These are phyloP conservation scores for Plasmodium billcollinsi DNA, from an alignment of 169 alveolate genomes.

Conservation along the genomic window DNA sequence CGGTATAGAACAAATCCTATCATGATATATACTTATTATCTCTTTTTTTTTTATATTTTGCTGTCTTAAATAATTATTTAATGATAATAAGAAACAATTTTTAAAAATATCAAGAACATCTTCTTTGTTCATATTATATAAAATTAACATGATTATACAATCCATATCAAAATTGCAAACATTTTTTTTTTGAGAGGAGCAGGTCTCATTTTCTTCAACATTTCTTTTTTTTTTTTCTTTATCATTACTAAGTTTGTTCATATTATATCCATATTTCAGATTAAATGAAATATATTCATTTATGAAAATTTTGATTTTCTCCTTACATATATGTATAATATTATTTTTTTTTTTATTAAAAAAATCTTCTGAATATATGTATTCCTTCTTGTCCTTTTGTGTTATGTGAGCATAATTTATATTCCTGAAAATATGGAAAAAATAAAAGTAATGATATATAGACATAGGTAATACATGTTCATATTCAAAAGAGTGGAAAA, in stretches of 20 bases:
- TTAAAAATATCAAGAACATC: conserved; percentile 38
- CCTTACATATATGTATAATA: conserved; percentile 12
- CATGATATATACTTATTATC: neutral
- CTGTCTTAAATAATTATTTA: conserved; percentile 24
- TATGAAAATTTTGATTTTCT: conserved; percentile 9
- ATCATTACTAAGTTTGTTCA: neutral
- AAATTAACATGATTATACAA: conserved; percentile 25
- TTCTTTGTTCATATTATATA: conserved; percentile 22
- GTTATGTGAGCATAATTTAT: conserved; percentile 33
- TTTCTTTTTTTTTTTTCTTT: neutral
- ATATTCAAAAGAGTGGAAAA: conserved; percentile 34
- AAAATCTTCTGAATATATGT: conserved; percentile 33
- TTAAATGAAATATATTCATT: neutral
- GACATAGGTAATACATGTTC: conserved; percentile 17
- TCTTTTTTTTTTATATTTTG: too few relatives aligned
- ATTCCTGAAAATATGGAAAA: conserved; percentile 23
- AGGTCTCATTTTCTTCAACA: too few relatives aligned
- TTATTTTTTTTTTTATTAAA: conserved; percentile 37
- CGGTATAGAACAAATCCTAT: neutral
- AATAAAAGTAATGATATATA: conserved; percentile 53
- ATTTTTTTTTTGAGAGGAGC: neutral
- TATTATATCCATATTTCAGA: neutral
- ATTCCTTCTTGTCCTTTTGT: conserved; percentile 37
- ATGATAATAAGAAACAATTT: conserved; percentile 27
- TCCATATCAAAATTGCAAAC: neutral